Conservation (phyloP, 2,329 filamentous ascomycete species). For the Fusarium avenaceum region DNA sequence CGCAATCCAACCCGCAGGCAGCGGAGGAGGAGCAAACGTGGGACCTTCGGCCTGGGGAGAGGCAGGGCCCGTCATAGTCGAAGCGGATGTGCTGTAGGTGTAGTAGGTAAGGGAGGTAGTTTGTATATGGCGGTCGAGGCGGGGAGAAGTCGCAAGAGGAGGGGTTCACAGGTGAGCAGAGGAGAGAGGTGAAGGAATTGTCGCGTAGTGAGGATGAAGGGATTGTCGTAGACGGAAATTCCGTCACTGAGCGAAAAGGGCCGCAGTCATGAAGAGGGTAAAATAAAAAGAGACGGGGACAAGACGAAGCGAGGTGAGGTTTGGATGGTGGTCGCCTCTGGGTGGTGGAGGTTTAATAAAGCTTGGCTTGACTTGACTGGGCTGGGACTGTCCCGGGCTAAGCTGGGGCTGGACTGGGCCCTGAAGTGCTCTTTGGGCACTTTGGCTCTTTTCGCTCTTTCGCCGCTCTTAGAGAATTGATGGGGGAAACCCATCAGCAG, state of each 20-base stretch:
- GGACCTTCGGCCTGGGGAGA: slow-evolving; percentile 72
- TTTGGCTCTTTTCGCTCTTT: slow-evolving; percentile 5
- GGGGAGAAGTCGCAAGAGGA: slow-evolving; percentile 32
- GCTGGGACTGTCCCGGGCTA: slow-evolving; percentile 26
- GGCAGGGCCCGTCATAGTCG: slow-evolving; percentile 67
- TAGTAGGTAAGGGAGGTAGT: not conserved
- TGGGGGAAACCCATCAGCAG: slow-evolving; percentile 17
- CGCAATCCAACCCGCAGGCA: slow-evolving; percentile 76
- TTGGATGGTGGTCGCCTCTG: slow-evolving; percentile 42
- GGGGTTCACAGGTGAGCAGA: slow-evolving; percentile 12
- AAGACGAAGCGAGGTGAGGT: slow-evolving; percentile 35
- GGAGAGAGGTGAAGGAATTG: slow-evolving; percentile 15
- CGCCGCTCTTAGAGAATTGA: slow-evolving; percentile 30
- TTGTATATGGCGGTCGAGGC: slow-evolving; percentile 33
- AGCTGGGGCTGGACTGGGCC: slow-evolving; percentile 38
- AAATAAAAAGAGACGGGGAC: slow-evolving; percentile 26
- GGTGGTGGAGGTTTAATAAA: slow-evolving; percentile 44
- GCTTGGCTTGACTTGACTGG: slow-evolving; percentile 27
- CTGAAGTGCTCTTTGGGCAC: slow-evolving; percentile 4
- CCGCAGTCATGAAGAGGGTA: slow-evolving; percentile 46
- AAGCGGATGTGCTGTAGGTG: slow-evolving; percentile 22
- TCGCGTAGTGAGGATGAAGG: slow-evolving; percentile 26
- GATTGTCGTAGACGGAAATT: slow-evolving; percentile 41
- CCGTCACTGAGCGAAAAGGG: slow-evolving; percentile 47
- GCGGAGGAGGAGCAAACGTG: slow-evolving; percentile 69